Conservation (phyloP, 164 flowering plant species). For the Dillenia suffruticosa region DNA sequence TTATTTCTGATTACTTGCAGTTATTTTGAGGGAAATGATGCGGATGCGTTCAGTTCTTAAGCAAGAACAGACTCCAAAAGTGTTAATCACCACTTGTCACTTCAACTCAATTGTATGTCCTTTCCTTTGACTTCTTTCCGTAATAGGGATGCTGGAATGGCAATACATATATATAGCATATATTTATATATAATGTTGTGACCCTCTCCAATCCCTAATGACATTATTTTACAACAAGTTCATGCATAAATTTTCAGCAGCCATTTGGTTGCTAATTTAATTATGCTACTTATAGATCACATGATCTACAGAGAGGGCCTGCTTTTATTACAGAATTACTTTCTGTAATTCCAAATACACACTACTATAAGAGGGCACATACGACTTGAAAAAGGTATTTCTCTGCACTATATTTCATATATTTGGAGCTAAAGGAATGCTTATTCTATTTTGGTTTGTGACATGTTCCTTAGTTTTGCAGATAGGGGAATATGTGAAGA, state of each 20-base stretch:
- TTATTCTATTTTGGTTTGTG: neutral
- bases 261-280: neutral
- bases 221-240: no score
- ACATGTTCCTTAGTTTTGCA: constrained; percentile 19
- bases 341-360: constrained; percentile 82
- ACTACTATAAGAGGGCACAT: constrained; percentile 89
- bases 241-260: no score
- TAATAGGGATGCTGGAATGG: no score
- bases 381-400: constrained; percentile 86
- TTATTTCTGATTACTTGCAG: constrained; percentile 29
- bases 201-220: no score
- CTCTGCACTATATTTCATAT: neutral
- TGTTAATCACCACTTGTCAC: constrained; percentile 85
- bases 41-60: constrained; percentile 82
- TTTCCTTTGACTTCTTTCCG: neutral
- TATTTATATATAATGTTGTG: no score
- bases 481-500: constrained; percentile 85
- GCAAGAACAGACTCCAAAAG: constrained; percentile 48
- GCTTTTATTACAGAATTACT: constrained; percentile 76
- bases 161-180: no score
- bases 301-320: constrained; percentile 78
- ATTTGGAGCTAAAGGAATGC: neutral
- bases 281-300: neutral
- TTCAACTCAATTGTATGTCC: constrained; percentile 75
- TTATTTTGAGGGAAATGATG: constrained; percentile 83